Conservation (phyloP, 2,329 filamentous ascomycete species). For the Xylaria sp. region DNA sequence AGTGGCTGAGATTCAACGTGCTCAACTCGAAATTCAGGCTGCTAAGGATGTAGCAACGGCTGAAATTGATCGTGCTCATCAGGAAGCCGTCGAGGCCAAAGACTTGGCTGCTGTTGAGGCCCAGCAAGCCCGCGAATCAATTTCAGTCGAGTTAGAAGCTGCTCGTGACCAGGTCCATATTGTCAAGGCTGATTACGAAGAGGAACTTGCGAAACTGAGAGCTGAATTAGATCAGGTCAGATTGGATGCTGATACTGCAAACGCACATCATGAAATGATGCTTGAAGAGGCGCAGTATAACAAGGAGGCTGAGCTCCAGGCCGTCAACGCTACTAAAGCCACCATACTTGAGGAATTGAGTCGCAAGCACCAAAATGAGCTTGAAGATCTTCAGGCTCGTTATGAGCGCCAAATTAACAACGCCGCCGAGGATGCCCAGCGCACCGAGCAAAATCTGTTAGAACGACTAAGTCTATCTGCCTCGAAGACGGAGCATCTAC, state of each 20-base stretch:
- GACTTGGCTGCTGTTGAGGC: constrained; percentile 83
- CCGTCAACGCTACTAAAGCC: constrained; percentile 56
- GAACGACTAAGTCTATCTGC: constrained; percentile 85
- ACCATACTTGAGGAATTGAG: constrained; percentile 44
- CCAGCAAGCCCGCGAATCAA: constrained; percentile 78
- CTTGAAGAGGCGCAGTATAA: constrained; percentile 81
- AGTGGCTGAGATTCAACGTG: constrained; percentile 51
- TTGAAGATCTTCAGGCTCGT: constrained; percentile 79
- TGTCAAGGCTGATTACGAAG: constrained; percentile 82
- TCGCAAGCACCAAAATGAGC: constrained; percentile 71
- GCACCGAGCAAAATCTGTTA: constrained; percentile 79
- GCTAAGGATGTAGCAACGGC: constrained; percentile 29
- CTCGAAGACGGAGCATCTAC: constrained; percentile 84
- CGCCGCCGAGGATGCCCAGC: constrained; percentile 81
- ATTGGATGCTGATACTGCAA: constrained; percentile 82
- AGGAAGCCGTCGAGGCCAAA: constrained; percentile 84
- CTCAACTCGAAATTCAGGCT: constrained; percentile 31
- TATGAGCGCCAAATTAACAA: constrained; percentile 80
- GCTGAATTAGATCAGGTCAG: constrained; percentile 80
- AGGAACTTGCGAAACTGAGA: constrained; percentile 77
- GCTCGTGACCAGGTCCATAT: constrained; percentile 88
- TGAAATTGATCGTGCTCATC: constrained; percentile 67
- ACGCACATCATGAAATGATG: constrained; percentile 83
- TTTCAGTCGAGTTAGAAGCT: constrained; percentile 84
- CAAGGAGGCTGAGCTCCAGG: constrained; percentile 64